Evolutionary conservation across 2,329 filamentous ascomycete genomes (phyloP), one percentile per base, ranked within the genome.

Genomic region (Pseudogymnoascus sp.): DNA sequence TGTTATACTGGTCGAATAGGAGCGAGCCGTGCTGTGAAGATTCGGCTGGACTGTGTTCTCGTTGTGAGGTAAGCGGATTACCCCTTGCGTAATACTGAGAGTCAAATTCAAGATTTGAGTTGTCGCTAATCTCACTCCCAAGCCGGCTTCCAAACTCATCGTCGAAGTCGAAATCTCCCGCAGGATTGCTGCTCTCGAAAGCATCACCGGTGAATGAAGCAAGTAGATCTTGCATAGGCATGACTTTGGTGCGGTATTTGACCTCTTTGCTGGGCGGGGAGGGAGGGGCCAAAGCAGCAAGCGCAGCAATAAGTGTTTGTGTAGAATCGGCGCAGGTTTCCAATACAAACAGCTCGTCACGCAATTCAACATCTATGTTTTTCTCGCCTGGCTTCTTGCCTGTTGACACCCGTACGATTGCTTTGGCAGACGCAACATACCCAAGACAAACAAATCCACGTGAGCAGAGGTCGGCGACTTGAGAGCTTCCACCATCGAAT

Each of bases 281-380:
- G 1, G 94, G 93, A 4, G 93, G 94, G 37, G 87, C 85, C 4
- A 99, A 79, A 0, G 88, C 91, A 68, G 89, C 90, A 14, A 92
- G 76, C 41, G 96, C 81, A 1, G 83, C 81, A 59, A 96, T 87
- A 12, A 99, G 79, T 0, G 94, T 99, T 72, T 97, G 91, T 0
- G 91, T 97, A 1, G 94, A 99, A 74, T 99, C 94, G 30, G 94
- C 94, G 69, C 95, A 99, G 1, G 92, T 95, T 73, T 99, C 94
- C 6, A 99, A 76, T 34, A 99, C 87, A 60, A 99, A 79, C 1
- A 99, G 79, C 65, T 96, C 88, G 69, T 96, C 92, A 63, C 85
- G 85, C 54, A 97, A 77, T 65, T 96, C 90, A 1, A 97, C 80
- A 66, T 94, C 87, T 12, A 97, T 74, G 39, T 84, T 82, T 65